Conservation (phyloP, 2,329 filamentous ascomycete species). For the Cordyceps fumosorosea region DNA sequence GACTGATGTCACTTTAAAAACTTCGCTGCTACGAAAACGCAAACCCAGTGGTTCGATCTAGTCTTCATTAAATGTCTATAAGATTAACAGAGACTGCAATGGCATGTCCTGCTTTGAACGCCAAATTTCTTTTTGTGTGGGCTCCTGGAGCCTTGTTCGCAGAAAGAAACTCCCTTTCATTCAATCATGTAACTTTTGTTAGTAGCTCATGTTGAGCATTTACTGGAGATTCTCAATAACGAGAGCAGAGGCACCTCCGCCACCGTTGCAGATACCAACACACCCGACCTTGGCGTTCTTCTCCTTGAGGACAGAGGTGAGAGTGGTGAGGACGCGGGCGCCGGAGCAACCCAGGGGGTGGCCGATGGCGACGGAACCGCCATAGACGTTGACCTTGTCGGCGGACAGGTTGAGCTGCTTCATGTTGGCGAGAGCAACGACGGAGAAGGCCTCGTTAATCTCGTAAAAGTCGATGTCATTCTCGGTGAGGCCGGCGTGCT, state of each 20-base stretch:
- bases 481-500: constrained; percentile 78
- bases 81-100: constrained; percentile 2
- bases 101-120: neutral
- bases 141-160: neutral
- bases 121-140: neutral
- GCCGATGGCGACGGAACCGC: constrained; percentile 90
- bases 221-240: constrained; percentile 72
- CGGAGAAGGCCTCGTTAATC: constrained; percentile 99
- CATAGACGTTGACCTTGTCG: constrained; percentile 91
- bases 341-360: constrained; percentile 92
- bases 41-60: neutral
- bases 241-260: constrained; percentile 88
- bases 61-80: constrained; percentile 10
- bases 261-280: constrained; percentile 96
- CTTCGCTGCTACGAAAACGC: neutral
- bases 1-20: neutral
- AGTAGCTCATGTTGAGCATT: constrained; percentile 15
- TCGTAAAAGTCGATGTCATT: constrained; percentile 87
- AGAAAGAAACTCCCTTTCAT: neutral
- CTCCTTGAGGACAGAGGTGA: constrained; percentile 81
- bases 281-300: constrained; percentile 91
- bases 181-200: neutral
- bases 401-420: constrained; percentile 75
- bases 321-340: constrained; percentile 84
- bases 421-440: constrained; percentile 92